Percentiles rank a stretch among this genome's conserved stretches.
phyloP scores from a whole-genome alignment of 805 yeast species.

The Nakazawaea wickerhamii region DNA sequence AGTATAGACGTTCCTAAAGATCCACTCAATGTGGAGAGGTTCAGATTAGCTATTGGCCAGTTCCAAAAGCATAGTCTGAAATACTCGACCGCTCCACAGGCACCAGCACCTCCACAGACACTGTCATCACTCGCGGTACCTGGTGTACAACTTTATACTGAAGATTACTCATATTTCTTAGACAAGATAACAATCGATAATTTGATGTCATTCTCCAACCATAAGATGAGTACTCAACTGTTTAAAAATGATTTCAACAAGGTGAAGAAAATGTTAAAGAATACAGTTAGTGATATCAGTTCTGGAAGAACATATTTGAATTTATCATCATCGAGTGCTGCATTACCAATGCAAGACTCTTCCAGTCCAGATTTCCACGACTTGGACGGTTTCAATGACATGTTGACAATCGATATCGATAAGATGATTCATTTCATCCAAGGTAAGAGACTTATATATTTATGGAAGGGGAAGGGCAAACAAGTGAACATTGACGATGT shows the following conservation, averaged over 20 bases:
- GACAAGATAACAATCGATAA: conserved; percentile 11
- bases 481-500: conserved; percentile 26
- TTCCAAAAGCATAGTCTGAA: conserved; percentile 53
- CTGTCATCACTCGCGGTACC: conserved; percentile 54
- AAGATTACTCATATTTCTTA: conserved; percentile 23
- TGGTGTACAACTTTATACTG: conserved; percentile 53
- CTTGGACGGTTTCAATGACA: conserved; percentile 9
- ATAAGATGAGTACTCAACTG: conserved; percentile 26
- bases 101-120: conserved; percentile 43
- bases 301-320: conserved; percentile 27
- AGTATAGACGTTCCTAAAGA: conserved; percentile 70
- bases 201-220: conserved; percentile 12
- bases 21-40: conserved; percentile 70
- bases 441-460: conserved; percentile 29
- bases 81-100: conserved; percentile 17
- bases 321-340: conserved; percentile 16
- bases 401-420: conserved; percentile 17
- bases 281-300: conserved; percentile 31
- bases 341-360: conserved; percentile 16
- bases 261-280: conserved; percentile 29
- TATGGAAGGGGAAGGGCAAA: conserved; percentile 50
- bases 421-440: conserved; percentile 19
- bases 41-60: conserved; percentile 60
- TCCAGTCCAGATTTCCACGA: conserved; percentile 20
- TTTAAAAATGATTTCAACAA: conserved; percentile 30